These are phyloP conservation scores for Ogataea trehalophila DNA, from an alignment of 805 yeast species.

Conservation along the genomic window DNA sequence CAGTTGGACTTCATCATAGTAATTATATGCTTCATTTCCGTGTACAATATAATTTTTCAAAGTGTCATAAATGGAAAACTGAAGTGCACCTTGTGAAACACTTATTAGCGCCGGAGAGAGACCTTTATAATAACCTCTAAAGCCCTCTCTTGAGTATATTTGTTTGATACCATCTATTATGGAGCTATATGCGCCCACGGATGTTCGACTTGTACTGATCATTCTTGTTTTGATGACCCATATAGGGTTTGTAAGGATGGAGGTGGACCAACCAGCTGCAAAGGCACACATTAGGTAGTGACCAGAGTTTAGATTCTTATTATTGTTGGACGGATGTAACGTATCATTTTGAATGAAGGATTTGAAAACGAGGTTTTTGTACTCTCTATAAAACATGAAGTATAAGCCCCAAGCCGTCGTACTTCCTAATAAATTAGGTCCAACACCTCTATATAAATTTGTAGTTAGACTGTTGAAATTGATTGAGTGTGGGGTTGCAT, in stretches of 20 bases:
- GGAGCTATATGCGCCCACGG: slow-evolving; percentile 53
- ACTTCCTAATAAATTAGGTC: slow-evolving; percentile 79
- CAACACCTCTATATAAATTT: slow-evolving; percentile 66
- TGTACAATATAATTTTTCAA: slow-evolving; percentile 41
- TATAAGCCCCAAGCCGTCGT: slow-evolving; percentile 87
- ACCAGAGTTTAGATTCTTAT: slow-evolving; percentile 34
- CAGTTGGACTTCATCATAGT: slow-evolving; percentile 21
- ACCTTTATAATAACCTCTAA: slow-evolving; percentile 77
- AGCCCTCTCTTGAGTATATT: slow-evolving; percentile 52
- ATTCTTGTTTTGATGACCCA: slow-evolving; percentile 95
- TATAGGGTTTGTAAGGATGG: slow-evolving; percentile 81
- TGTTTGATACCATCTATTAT: slow-evolving; percentile 48
- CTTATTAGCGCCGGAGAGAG: slow-evolving; percentile 70
- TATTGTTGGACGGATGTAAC: slow-evolving; percentile 14
- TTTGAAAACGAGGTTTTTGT: slow-evolving; percentile 35
- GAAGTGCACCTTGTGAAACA: slow-evolving; percentile 86
- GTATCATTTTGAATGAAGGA: background rate
- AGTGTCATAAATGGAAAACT: slow-evolving; percentile 80
- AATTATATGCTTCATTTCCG: slow-evolving; percentile 3
- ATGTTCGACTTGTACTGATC: slow-evolving; percentile 46
- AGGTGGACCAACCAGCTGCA: slow-evolving; percentile 70
- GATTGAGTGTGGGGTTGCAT: slow-evolving; percentile 1
- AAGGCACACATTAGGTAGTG: slow-evolving; percentile 53
- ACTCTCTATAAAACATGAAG: slow-evolving; percentile 67
- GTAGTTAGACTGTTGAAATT: slow-evolving; percentile 9